A percentile compares a stretch with the other conserved stretches of the same genome.
Evolutionary conservation across 2,329 filamentous ascomycete genomes (phyloP).

Genomic region (Exophiala mesophila): DNA sequence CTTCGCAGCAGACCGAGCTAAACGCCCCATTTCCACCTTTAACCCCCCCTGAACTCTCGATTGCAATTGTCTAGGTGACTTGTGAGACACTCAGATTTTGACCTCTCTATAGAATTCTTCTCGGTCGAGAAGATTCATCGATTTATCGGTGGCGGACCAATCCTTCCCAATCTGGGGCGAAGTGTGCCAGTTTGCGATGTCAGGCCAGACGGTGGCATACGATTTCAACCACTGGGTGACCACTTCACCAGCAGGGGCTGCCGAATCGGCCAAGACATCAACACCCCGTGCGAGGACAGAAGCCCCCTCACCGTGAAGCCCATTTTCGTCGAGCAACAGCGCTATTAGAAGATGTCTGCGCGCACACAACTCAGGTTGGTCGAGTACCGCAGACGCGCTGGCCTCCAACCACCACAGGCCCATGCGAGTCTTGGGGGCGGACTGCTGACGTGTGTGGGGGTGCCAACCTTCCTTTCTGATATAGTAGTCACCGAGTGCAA

Average conservation of each 20-base stretch:
- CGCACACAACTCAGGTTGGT: not conserved
- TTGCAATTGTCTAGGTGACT: too few species aligned
- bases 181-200: not conserved
- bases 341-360: not conserved
- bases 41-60: too few species aligned
- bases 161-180: not conserved
- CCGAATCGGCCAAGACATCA: not conserved
- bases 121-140: not conserved
- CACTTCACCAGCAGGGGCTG: not conserved
- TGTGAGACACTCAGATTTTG: too few species aligned
- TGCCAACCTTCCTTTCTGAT: conserved; percentile 21
- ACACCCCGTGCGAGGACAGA: not conserved
- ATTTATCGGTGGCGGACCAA: not conserved
- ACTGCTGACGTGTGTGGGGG: not conserved
- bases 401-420: conserved; percentile 19
- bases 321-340: not conserved
- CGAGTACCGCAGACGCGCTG: conserved; percentile 3
- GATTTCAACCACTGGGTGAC: not conserved
- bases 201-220: not conserved
- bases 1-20: too few species aligned
- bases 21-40: too few species aligned
- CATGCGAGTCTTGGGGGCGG: conserved; percentile 8
- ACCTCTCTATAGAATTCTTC: not conserved
- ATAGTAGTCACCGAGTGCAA: conserved; percentile 16
- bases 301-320: not conserved